A percentile compares a stretch with the other conserved stretches of the same genome.
phyloP scores from a whole-genome alignment of 2,329 filamentous ascomycete species.

The Ophiosphaerella narmari region DNA sequence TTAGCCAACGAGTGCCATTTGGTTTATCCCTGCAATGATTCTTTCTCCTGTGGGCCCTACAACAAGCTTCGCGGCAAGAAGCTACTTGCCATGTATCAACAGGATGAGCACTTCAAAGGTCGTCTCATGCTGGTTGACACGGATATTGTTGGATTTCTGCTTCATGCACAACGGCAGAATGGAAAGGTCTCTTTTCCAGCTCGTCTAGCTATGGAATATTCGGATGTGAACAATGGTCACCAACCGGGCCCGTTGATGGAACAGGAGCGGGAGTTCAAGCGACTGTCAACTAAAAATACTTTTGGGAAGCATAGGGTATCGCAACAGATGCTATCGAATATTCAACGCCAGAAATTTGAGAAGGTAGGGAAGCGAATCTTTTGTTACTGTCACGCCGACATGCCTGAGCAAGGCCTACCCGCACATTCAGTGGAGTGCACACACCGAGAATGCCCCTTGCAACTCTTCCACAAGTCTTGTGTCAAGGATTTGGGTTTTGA shows the following conservation, averaged over 20 bases:
- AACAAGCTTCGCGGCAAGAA: constrained; percentile 25
- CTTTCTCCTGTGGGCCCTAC: constrained; percentile 21
- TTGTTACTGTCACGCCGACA: constrained; percentile 24
- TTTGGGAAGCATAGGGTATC: constrained; percentile 12
- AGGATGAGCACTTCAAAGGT: constrained; percentile 15
- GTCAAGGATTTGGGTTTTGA: constrained; percentile 22
- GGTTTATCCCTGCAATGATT: constrained; percentile 15
- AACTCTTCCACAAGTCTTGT: constrained; percentile 29
- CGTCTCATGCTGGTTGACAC: constrained; percentile 32
- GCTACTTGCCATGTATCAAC: constrained; percentile 20
- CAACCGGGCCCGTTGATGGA: constrained; percentile 18
- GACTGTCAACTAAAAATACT: constrained; percentile 14
- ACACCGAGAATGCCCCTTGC: constrained; percentile 17
- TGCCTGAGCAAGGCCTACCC: neutral
- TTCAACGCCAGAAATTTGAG: constrained; percentile 7
- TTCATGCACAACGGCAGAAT: neutral
- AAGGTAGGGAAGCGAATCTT: constrained; percentile 1
- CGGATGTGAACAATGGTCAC: constrained; percentile 7
- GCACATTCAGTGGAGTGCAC: constrained; percentile 18
- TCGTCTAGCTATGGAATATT: constrained; percentile 17
- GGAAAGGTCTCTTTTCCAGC: constrained; percentile 8
- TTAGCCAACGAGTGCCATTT: constrained; percentile 24
- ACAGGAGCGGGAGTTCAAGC: constrained; percentile 20
- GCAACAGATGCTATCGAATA: constrained; percentile 5
- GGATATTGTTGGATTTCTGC: constrained; percentile 20